Percentiles rank a stretch among this genome's conserved stretches.
These are phyloP conservation scores for Beta vulgaris DNA, from an alignment of 148 eudicot genomes.

Conservation along the genomic window DNA sequence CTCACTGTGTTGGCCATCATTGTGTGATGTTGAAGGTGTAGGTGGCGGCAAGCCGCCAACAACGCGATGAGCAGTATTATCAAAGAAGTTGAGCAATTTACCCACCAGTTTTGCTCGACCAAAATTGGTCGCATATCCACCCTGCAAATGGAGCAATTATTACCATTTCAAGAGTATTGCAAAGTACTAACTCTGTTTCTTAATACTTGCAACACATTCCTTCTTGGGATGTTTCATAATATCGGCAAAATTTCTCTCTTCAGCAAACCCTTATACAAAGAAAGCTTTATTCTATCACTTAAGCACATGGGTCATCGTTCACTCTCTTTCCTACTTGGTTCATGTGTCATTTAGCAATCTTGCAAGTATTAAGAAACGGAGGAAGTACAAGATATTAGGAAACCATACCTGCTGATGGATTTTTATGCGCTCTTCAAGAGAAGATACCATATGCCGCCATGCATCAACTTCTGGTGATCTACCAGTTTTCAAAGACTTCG, in stretches of 20 bases:
- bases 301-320: too few relatives aligned
- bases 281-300: too few relatives aligned
- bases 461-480: conserved; percentile 71
- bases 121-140: conserved; percentile 68
- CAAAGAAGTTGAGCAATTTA: conserved; percentile 70
- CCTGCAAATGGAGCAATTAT: conserved; percentile 43
- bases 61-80: conserved; percentile 82
- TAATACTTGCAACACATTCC: too few relatives aligned
- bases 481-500: conserved; percentile 66
- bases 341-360: too few relatives aligned
- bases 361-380: not conserved
- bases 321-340: too few relatives aligned
- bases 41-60: conserved; percentile 89
- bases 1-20: conserved; percentile 44
- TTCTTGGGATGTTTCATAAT: too few relatives aligned
- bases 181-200: too few relatives aligned
- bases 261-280: too few relatives aligned
- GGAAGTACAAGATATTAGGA: not conserved
- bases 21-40: conserved; percentile 41
- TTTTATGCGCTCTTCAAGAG: conserved; percentile 80
- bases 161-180: too few relatives aligned
- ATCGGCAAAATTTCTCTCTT: too few relatives aligned
- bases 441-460: conserved; percentile 56
- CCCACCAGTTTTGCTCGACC: conserved; percentile 73
- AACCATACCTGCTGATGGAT: conserved; percentile 67